Conservation (phyloP, 2,329 filamentous ascomycete genomes). For the Colletotrichum kahawae region DNA sequence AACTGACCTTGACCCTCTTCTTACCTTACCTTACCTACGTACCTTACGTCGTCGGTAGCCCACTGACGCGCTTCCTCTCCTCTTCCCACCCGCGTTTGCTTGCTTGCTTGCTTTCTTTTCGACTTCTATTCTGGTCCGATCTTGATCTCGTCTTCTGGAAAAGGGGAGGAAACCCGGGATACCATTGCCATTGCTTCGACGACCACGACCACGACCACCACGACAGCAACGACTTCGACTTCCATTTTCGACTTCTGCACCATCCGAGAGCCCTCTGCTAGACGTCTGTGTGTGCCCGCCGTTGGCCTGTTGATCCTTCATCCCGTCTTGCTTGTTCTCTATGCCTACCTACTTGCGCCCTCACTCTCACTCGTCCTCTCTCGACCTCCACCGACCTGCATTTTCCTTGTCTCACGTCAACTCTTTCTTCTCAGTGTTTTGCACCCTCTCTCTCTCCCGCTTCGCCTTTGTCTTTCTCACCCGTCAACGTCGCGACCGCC, state of each 20-base stretch:
- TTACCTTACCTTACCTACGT: not conserved
- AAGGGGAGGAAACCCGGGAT: not conserved
- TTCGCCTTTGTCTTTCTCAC: not conserved
- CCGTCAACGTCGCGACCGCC: not conserved
- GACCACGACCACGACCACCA: not conserved
- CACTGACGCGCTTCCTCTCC: slow-evolving; percentile 12
- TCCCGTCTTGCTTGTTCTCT: not conserved
- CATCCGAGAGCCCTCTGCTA: not conserved
- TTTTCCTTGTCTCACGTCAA: not conserved
- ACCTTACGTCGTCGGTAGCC: not conserved
- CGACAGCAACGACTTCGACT: not conserved
- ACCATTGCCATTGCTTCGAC: not conserved
- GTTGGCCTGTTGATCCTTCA: not conserved
- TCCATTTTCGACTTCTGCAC: not conserved
- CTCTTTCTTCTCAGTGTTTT: not conserved
- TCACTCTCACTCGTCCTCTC: not conserved
- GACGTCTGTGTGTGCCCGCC: not conserved
- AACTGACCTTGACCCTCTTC: not conserved
- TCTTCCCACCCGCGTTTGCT: slow-evolving; percentile 4
- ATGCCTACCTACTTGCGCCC: not conserved
- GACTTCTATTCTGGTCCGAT: slow-evolving; percentile 3
- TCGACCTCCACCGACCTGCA: not conserved
- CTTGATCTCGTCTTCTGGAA: not conserved
- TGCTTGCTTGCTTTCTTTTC: slow-evolving; percentile 1
- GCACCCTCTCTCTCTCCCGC: not conserved